phyloP scores from a whole-genome alignment of 2,329 filamentous ascomycete genomes.

The Pseudogymnoascus sp. region DNA sequence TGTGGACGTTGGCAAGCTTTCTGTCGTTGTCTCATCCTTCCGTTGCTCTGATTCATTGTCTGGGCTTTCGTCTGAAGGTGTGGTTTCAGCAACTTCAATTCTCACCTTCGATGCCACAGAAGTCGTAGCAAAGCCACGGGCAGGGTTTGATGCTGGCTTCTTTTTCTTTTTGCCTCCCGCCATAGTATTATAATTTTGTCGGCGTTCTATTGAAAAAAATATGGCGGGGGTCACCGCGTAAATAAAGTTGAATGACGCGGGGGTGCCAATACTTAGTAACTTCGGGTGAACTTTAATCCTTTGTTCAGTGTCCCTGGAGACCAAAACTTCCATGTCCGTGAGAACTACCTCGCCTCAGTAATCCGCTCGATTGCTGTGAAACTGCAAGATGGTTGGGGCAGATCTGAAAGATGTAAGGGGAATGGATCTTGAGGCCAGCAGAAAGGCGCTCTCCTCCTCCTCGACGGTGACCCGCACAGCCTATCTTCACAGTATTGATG shows the following conservation, averaged over 20 bases:
- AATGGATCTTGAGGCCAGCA: slow-evolving; percentile 43
- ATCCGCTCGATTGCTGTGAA: slow-evolving; percentile 8
- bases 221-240: slow-evolving; percentile 6
- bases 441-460: slow-evolving; percentile 49
- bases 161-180: slow-evolving; percentile 71
- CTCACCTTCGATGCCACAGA: slow-evolving; percentile 79
- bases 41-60: slow-evolving; percentile 12
- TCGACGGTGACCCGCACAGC: slow-evolving; percentile 49
- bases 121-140: slow-evolving; percentile 86
- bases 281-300: slow-evolving; percentile 7
- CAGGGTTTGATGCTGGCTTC: slow-evolving; percentile 79
- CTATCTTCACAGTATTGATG: slow-evolving; percentile 47
- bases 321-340: slow-evolving; percentile 1
- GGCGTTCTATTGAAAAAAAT: slow-evolving; percentile 4
- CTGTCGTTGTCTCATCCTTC: slow-evolving; percentile 3
- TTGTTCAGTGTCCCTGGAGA: slow-evolving; percentile 1
- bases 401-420: slow-evolving; percentile 38
- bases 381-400: slow-evolving; percentile 38
- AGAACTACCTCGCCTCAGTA: background rate
- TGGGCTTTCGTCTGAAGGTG: slow-evolving; percentile 14
- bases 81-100: slow-evolving; percentile 43
- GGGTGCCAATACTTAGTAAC: slow-evolving; percentile 6
- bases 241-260: slow-evolving; percentile 8
- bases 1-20: slow-evolving; percentile 12
- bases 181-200: slow-evolving; percentile 5